A percentile compares a stretch with the other conserved stretches of the same genome.
phyloP scores from a whole-genome alignment of 352 stramenopile genomes.

The Pythium phragmitis region DNA sequence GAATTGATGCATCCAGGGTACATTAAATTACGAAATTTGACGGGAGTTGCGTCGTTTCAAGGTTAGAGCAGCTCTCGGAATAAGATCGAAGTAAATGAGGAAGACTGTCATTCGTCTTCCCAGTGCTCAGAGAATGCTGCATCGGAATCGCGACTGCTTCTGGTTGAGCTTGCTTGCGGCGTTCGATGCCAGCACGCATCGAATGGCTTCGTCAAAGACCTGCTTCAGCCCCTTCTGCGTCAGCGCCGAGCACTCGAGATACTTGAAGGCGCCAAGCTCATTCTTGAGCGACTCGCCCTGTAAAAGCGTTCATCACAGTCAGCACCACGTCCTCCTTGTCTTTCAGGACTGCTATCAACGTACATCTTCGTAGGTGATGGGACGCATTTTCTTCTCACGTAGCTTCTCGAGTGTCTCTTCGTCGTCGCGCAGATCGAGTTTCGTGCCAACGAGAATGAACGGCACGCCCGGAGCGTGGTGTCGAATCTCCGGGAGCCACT shows the following conservation, averaged over 20 bases:
- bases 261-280: slow-evolving; percentile 90
- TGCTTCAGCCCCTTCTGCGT: slow-evolving; percentile 94
- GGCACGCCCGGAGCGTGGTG: slow-evolving; percentile 88
- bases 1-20: not conserved
- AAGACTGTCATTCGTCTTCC: slow-evolving; percentile 2
- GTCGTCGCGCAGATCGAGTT: slow-evolving; percentile 91
- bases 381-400: slow-evolving; percentile 79
- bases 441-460: slow-evolving; percentile 96
- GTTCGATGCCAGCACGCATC: slow-evolving; percentile 83
- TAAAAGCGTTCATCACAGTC: not conserved
- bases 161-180: slow-evolving; percentile 32
- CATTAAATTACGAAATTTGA: slow-evolving; percentile 35
- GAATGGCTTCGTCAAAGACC: slow-evolving; percentile 93
- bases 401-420: slow-evolving; percentile 88
- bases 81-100: slow-evolving; percentile 8
- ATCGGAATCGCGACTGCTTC: slow-evolving; percentile 31
- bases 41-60: not conserved
- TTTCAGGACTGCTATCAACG: not conserved
- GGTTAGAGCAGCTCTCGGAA: not conserved
- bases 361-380: slow-evolving; percentile 75
- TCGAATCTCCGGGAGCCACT: slow-evolving; percentile 91
- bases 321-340: not conserved
- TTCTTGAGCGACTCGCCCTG: slow-evolving; percentile 88
- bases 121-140: slow-evolving; percentile 62
- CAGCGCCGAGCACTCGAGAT: slow-evolving; percentile 92